These are phyloP conservation scores for Hericium coralloides DNA, from an alignment of 768 basidiomycete species.

Conservation along the genomic window DNA sequence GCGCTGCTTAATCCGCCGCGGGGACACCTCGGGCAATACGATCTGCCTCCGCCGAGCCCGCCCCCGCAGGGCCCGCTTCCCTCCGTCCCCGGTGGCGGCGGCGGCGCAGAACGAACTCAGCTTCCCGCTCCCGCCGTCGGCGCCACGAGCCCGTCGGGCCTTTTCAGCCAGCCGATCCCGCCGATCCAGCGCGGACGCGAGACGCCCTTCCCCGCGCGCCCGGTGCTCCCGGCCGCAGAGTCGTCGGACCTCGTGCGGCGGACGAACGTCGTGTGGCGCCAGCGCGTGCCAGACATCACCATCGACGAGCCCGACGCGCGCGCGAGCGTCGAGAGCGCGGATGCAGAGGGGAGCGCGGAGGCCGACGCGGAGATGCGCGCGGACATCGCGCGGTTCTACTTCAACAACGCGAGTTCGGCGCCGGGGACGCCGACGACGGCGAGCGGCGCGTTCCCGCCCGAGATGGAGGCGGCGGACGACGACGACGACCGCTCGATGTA, in stretches of 20 bases:
- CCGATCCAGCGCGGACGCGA: constrained; percentile 35
- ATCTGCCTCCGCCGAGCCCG: constrained; percentile 14
- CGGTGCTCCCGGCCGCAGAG: constrained; percentile 23
- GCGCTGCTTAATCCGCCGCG: constrained; percentile 6
- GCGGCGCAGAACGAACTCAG: no score
- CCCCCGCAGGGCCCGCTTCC: constrained; percentile 13
- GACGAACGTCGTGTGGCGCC: neutral
- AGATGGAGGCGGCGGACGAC: neutral
- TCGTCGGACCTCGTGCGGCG: constrained; percentile 15
- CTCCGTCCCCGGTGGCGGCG: neutral
- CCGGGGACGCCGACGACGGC: neutral
- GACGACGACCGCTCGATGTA: constrained; percentile 12
- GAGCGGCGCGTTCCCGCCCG: neutral
- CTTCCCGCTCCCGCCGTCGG: neutral
- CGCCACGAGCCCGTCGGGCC: neutral
- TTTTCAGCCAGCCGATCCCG: constrained; percentile 8
- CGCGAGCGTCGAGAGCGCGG: neutral
- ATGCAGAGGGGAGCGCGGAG: neutral
- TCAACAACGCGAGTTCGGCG: neutral
- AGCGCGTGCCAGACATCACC: neutral
- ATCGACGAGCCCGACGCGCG: neutral
- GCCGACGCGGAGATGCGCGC: constrained; percentile 9
- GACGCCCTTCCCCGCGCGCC: constrained; percentile 41
- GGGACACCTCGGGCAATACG: constrained; percentile 4
- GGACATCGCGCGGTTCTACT: constrained; percentile 12